phyloP scores from a whole-genome alignment of 495 filamentous ascomycete genomes.

The Penicillium bialowiezense region DNA sequence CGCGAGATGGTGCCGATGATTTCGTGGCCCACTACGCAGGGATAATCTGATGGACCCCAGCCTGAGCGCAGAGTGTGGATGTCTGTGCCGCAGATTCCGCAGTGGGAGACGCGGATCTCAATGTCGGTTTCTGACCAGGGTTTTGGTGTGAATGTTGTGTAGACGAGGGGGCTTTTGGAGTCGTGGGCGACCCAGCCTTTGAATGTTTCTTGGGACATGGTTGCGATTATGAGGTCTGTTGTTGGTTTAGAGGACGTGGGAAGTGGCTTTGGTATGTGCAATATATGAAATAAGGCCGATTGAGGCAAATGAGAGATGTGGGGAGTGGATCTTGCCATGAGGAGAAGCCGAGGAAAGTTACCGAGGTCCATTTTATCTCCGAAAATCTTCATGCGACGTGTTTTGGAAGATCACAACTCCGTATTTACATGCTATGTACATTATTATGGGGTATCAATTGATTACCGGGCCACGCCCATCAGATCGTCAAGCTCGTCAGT shows the following conservation, averaged over 20 bases:
- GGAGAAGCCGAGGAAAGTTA: slow-evolving; percentile 11
- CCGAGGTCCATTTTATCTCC: slow-evolving; percentile 9
- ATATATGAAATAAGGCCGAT: no score
- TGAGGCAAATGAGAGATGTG: no score
- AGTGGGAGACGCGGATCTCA: slow-evolving; percentile 62
- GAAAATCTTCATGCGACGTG: neutral
- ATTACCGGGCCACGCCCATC: slow-evolving; percentile 40
- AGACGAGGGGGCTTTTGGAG: slow-evolving; percentile 67
- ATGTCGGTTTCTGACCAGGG: slow-evolving; percentile 74
- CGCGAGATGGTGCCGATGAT: slow-evolving; percentile 75
- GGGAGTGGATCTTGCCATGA: neutral
- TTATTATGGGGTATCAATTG: slow-evolving; percentile 5
- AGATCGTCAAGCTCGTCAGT: slow-evolving; percentile 69
- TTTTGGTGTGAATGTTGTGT: slow-evolving; percentile 73
- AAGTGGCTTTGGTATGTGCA: no score
- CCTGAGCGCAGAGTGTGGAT: slow-evolving; percentile 73
- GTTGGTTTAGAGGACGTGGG: neutral
- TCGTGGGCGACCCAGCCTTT: slow-evolving; percentile 78
- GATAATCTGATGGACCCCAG: slow-evolving; percentile 69
- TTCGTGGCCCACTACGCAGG: slow-evolving; percentile 78
- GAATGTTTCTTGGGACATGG: slow-evolving; percentile 51
- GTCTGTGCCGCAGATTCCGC: slow-evolving; percentile 80
- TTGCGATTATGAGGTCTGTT: neutral
- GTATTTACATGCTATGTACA: slow-evolving; percentile 27
- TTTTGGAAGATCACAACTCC: slow-evolving; percentile 2